A percentile compares a stretch with the other conserved stretches of the same genome.
phyloP scores from a whole-genome alignment of 2,329 filamentous ascomycete genomes.

The Verticillium alfalfae region DNA sequence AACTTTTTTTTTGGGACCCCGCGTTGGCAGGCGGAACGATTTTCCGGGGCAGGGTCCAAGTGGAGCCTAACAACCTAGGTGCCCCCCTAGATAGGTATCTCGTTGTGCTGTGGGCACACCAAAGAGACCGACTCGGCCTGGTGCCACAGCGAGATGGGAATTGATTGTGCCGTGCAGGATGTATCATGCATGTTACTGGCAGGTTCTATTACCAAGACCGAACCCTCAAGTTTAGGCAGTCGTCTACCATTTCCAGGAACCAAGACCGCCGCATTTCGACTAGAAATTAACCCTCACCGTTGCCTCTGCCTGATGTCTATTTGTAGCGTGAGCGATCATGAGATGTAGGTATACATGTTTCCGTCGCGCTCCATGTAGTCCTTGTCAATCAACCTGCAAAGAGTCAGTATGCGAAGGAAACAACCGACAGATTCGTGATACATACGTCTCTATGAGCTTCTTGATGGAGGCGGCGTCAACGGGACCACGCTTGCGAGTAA shows the following conservation, averaged over 20 bases:
- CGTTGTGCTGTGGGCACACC: too few species aligned
- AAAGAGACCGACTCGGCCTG: too few species aligned
- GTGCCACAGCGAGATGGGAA: too few species aligned
- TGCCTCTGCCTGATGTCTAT: background rate
- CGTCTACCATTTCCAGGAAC: too few species aligned
- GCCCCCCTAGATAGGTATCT: too few species aligned
- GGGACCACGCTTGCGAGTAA: conserved; percentile 80
- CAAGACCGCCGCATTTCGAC: too few species aligned
- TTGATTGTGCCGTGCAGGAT: too few species aligned
- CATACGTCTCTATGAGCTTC: conserved; percentile 90
- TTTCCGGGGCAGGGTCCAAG: conserved; percentile 5
- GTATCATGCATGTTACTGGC: too few species aligned
- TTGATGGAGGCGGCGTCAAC: conserved; percentile 87
- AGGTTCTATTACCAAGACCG: too few species aligned
- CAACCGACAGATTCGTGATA: conserved; percentile 12
- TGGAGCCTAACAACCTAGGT: background rate
- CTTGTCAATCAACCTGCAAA: conserved; percentile 74
- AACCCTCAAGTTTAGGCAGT: too few species aligned
- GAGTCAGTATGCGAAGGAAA: conserved; percentile 17
- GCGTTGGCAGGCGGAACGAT: conserved; percentile 14
- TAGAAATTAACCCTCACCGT: too few species aligned
- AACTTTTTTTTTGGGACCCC: conserved; percentile 14
- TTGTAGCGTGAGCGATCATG: conserved; percentile 32
- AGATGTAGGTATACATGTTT: conserved; percentile 64
- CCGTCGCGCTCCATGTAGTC: conserved; percentile 84